Evolutionary conservation across 768 basidiomycete species (phyloP), one percentile per base, ranked within the genome.

Genomic region (Tricholoma saponaceum): DNA sequence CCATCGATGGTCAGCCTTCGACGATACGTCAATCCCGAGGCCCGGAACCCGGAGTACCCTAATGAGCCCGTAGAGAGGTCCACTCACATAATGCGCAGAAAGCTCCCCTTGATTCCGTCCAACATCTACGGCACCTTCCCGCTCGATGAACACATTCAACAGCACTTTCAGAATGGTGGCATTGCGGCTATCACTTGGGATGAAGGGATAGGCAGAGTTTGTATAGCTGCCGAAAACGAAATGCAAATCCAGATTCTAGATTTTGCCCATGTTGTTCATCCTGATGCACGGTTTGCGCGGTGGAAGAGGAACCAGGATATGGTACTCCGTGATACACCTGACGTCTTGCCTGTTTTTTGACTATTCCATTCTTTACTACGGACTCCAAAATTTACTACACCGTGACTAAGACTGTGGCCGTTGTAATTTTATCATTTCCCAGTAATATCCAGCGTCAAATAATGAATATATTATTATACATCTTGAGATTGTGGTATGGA

Each of bases 161-260:
- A 44, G 14, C 46, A 58, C 12, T 66, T 63, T 52, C 26, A 57
- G n/a, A 64, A 51, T 32, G 62, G 54, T 3, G 80, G 77, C 8
- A 66, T 84, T 33, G 68, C 70, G n/a, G 74, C 81, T 16, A 76
- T 87, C 32, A 74, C 82, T 6, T 89, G 84, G 83, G 87, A 89
- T 59, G 86, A 89, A 66, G 73, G 76, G 22, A 82, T 81, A 12
- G 86, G 86, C 3, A 75, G 85, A 37, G 73, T 87, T 13, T 81
- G 82, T 61, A 69, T 86, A 6, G 79, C 80, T 46, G 71, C 75
- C 30, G 74, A 74, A 12, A 62, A 75, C 7, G 76, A 76, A 26
- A 54, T 70, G 3, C 58, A 68, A 13, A 71, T 86, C 43, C 67
- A 73, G 30, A 74, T 86, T 32, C 64, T 81, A 56, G 84, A 86